Percentiles rank a stretch among this genome's conserved stretches.
phyloP scores from a whole-genome alignment of 164 flowering plant species.

The Malania oleifera region DNA sequence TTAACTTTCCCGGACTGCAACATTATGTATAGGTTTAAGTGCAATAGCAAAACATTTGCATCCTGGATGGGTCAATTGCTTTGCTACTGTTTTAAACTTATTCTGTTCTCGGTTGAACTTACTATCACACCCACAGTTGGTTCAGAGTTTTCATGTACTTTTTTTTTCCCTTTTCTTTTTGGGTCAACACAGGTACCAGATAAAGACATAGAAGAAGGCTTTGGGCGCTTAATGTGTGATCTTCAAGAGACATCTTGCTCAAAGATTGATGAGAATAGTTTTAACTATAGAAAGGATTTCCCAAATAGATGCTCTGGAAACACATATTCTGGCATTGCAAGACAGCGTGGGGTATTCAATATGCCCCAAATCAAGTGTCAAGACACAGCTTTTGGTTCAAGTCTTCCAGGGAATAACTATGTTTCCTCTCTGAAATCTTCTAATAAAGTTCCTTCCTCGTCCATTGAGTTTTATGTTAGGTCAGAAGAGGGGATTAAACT shows the following conservation, averaged over 20 bases:
- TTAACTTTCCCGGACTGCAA: neutral
- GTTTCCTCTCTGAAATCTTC: constrained; percentile 13
- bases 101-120: neutral
- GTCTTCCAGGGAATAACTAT: constrained; percentile 13
- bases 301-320: constrained; percentile 1
- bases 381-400: constrained; percentile 9
- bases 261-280: neutral
- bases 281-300: constrained; percentile 8
- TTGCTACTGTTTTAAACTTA: neutral
- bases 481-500: constrained; percentile 59
- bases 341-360: constrained; percentile 2
- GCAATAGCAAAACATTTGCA: constrained; percentile 1
- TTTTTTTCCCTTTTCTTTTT: neutral
- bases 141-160: neutral
- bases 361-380: constrained; percentile 3
- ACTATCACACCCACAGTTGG: neutral
- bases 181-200: constrained; percentile 11
- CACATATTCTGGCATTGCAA: neutral
- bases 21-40: neutral
- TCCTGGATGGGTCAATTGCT: no score
- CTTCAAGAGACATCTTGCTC: constrained; percentile 4
- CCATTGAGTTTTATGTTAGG: constrained; percentile 47
- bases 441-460: constrained; percentile 15
- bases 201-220: constrained; percentile 16
- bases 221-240: constrained; percentile 13